Conservation (phyloP, 768 basidiomycete genomes). For the Podaxis sp. region DNA sequence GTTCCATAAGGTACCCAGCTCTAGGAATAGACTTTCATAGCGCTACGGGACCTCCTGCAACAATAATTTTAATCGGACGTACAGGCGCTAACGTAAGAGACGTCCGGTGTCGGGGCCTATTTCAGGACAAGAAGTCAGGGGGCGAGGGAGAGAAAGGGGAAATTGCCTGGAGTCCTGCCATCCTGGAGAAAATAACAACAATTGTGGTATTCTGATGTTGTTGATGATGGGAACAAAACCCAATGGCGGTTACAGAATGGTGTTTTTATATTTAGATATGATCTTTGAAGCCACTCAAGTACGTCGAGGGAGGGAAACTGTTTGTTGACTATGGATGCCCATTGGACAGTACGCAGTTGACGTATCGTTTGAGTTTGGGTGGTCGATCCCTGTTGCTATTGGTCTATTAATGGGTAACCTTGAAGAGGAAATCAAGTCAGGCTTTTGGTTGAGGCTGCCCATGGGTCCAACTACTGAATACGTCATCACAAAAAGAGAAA, state of each 20-base stretch:
- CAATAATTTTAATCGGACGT: background rate
- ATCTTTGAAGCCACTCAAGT: background rate
- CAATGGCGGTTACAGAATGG: background rate
- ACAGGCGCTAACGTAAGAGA: slow-evolving; percentile 4
- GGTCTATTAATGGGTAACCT: background rate
- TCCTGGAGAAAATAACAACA: background rate
- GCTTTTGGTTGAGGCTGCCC: background rate
- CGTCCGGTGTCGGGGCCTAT: slow-evolving; percentile 9
- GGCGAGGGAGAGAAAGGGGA: background rate
- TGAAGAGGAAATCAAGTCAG: background rate
- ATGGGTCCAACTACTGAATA: background rate
- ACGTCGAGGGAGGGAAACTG: background rate
- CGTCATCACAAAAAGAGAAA: background rate
- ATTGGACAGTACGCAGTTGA: background rate
- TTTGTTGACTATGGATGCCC: background rate
- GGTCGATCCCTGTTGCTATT: background rate
- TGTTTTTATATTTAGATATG: background rate
- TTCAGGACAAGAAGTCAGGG: slow-evolving; percentile 1
- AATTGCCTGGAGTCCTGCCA: background rate
- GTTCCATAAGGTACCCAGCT: background rate
- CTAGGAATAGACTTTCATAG: background rate
- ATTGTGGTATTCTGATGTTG: background rate
- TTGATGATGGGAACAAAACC: slow-evolving; percentile 6
- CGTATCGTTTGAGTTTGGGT: background rate
- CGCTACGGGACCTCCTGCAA: background rate